Evolutionary conservation across 2,329 filamentous ascomycete species (phyloP), one percentile per base, ranked within the genome.

Genomic region (Rosellinia necatrix): DNA sequence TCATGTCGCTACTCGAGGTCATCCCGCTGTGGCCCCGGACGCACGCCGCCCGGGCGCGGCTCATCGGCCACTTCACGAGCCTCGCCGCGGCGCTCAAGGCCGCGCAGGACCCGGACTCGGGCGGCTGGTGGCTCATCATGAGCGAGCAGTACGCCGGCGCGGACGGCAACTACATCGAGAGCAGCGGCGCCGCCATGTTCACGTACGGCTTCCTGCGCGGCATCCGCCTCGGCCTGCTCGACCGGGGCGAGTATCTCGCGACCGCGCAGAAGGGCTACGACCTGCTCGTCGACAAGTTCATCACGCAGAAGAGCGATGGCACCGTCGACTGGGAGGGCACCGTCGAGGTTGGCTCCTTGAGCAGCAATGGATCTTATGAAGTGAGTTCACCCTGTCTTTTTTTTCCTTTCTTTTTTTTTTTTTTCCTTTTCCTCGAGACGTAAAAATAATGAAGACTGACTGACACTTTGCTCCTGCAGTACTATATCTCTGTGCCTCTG

Each of bases 91-190:
- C 74, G 2, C 59, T 81, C 12, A 72, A 75, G 53, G 67, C 67
- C 13, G 71, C 75, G 0, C 77, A 76, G 41, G 78, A 81, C 54
- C n/a, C n/a, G n/a, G 56, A 64, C 15, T 63, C 62, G 2, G 80
- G 81, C 0, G 81, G 79, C 6, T 86, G 83, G 82, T 85, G 81
- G 78, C 70, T 84, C 48, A 72, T 85, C 38, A 81, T 85, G 76
- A 77, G 76, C 61, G 73, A 77, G 53, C 68, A 74, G 22, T 78
- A 80, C 51, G 74, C 77, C 0, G 76, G 75, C 1, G 63, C 68
- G 34, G 60, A 75, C 41, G 81, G 81, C 2, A 86, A 87, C 68
- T 87, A 82, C 67, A 79, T 86, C 43, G 81, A 87, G 71, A 81
- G 79, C 29, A 83, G 81, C 27, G 83, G 77, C 6, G 80, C 79